Base-by-base conservation (phyloP, 2,329 filamentous ascomycete species). In the Diplodia mutila region DNA sequence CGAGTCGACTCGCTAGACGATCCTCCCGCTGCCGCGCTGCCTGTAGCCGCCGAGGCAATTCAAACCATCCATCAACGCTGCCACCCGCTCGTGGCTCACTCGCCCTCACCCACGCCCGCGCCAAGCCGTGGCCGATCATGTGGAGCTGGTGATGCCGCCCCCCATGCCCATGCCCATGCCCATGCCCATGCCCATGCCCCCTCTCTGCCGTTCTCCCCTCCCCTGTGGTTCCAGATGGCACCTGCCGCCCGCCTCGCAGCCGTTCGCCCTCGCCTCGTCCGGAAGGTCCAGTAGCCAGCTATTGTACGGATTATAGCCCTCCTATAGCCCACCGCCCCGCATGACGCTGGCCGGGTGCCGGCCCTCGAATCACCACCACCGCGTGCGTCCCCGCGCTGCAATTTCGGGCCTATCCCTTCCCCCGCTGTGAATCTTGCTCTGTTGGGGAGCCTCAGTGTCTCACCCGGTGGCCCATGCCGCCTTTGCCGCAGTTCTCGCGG, bases 51-150 rank as follows among this genome's bases (percentile, higher is more conserved):
- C n/a, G 57, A 61, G 39, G 39, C 39, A 25, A 23, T 63, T 16
- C 42, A 37, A 48, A 61, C 29, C 46, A 46, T 37, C 23, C 14
- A n/a, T n/a, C 55, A 39, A 25, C 34, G 39, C 39, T 39, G 55
- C n/a, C 34, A 23, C 39, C 21, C 29, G 9, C 29, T 25, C 23
- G 27, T n/a, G n/a, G n/a, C 57, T 16, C 25, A 27, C 25, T 42
- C 14, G 34, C 55, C 55, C 21, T 46, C 55, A 25, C 34, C 55
- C 37, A 39, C 55, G 25, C 39, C 21, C 39, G 25, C 57, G 59
- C 42, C 59, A 63, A 63, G 59, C 46, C 59, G 57, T 27, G 59
- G 59, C 59, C 59, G 59, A 63, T 63, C 59, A 63, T 63, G 59
- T 63, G 59, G 59, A 63, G 59, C 59, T 29, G 54, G 7, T 59